phyloP scores from a whole-genome alignment of 192 early-diverging fungal genomes.

The Neocallimastix lanati region DNA sequence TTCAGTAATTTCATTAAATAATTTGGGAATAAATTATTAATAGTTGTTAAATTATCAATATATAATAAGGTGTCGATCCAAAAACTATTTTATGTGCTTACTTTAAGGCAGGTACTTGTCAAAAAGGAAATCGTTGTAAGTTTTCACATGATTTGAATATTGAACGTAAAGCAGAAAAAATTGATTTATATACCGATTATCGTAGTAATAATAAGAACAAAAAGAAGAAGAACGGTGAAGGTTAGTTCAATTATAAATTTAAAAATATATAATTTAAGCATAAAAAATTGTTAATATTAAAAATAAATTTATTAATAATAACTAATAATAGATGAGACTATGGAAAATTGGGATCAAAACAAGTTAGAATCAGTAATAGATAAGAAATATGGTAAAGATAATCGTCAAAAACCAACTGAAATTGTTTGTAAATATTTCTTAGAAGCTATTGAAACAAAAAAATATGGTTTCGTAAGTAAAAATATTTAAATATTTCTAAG shows the following conservation, averaged over 20 bases:
- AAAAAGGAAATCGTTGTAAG: slow-evolving; percentile 84
- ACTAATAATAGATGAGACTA: slow-evolving; percentile 42
- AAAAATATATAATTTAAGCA: neutral
- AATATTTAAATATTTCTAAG: no score
- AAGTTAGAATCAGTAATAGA: slow-evolving; percentile 77
- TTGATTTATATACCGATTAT: slow-evolving; percentile 79
- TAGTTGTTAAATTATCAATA: no score
- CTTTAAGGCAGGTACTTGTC: slow-evolving; percentile 82
- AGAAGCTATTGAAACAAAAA: slow-evolving; percentile 83
- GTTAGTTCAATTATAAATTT: no score
- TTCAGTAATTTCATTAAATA: no score
- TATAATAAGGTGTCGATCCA: slow-evolving; percentile 77
- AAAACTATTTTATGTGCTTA: slow-evolving; percentile 83
- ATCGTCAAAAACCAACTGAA: slow-evolving; percentile 69
- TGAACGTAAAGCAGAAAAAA: slow-evolving; percentile 73
- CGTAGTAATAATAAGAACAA: slow-evolving; percentile 26
- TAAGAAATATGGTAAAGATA: slow-evolving; percentile 53
- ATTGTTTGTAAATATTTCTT: slow-evolving; percentile 98
- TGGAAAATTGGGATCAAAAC: slow-evolving; percentile 90
- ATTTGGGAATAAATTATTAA: no score
- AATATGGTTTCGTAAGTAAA: slow-evolving; percentile 49
- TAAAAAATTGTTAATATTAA: neutral
- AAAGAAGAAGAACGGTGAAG: slow-evolving; percentile 10
- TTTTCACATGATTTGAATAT: slow-evolving; percentile 89
- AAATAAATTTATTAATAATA: no score